A percentile compares a stretch with the other conserved stretches of the same genome.
These are phyloP conservation scores for Aspergillus taichungensis DNA, from an alignment of 495 filamentous ascomycete genomes.

Conservation along the genomic window DNA sequence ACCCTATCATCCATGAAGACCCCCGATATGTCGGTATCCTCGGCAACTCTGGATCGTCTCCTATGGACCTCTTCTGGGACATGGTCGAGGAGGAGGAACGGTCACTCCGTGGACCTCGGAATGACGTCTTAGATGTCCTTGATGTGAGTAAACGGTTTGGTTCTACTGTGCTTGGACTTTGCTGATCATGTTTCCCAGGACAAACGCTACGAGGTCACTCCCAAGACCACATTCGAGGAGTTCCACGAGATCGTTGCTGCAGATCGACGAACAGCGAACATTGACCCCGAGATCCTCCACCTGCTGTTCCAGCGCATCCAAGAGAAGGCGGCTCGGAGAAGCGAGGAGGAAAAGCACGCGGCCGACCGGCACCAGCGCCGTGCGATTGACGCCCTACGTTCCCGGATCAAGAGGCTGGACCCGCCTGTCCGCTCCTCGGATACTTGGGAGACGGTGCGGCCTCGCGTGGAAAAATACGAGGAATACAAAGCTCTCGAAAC, in stretches of 20 bases:
- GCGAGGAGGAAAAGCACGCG: conserved; percentile 76
- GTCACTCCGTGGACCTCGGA: conserved; percentile 67
- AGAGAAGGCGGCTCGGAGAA: conserved; percentile 65
- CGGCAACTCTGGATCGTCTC: conserved; percentile 77
- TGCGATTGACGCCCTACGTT: conserved; percentile 75
- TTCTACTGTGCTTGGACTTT: neutral
- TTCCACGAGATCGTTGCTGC: conserved; percentile 67
- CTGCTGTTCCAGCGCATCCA: conserved; percentile 82
- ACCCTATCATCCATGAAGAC: conserved; percentile 70
- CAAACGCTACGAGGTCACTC: conserved; percentile 79
- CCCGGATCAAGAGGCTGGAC: conserved; percentile 81
- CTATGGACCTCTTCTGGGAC: conserved; percentile 97
- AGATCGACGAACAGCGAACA: conserved; percentile 77
- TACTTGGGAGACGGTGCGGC: conserved; percentile 77
- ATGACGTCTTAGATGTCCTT: conserved; percentile 81
- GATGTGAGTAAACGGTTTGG: conserved; percentile 53
- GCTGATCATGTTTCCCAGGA: conserved; percentile 47
- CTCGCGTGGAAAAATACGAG: conserved; percentile 65
- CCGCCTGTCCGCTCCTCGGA: conserved; percentile 71
- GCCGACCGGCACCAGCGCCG: conserved; percentile 79
- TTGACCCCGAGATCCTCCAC: conserved; percentile 63
- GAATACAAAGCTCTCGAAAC: conserved; percentile 76
- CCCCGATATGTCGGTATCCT: conserved; percentile 77
- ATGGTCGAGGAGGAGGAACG: conserved; percentile 89
- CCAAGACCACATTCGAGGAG: conserved; percentile 79